A percentile compares a stretch with the other conserved stretches of the same genome.
phyloP scores from a whole-genome alignment of 2,329 filamentous ascomycete genomes.

The Thielaviopsis ethacetica region DNA sequence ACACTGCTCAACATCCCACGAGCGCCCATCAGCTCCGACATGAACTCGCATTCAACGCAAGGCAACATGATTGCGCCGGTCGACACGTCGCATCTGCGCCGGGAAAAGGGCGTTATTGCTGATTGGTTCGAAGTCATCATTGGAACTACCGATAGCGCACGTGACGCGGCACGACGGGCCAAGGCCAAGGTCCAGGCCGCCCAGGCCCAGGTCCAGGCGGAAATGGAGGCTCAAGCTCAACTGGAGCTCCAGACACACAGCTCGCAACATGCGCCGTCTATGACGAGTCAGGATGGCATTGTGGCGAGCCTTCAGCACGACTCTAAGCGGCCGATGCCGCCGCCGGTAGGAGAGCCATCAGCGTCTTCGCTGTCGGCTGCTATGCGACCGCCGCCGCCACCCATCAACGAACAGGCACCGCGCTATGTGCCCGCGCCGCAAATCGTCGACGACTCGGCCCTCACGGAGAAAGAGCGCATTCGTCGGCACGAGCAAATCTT shows the following conservation, averaged over 20 bases:
- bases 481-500: constrained; percentile 62
- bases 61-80: constrained; percentile 53
- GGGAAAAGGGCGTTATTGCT: constrained; percentile 83
- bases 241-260: constrained; percentile 1
- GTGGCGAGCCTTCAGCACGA: constrained; percentile 12
- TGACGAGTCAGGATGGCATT: constrained; percentile 20
- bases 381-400: constrained; percentile 20
- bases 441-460: constrained; percentile 38
- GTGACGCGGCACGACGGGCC: constrained; percentile 12
- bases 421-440: constrained; percentile 45
- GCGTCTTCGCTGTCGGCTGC: neutral
- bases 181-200: constrained; percentile 12
- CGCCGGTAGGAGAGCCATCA: neutral
- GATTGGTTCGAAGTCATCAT: constrained; percentile 76
- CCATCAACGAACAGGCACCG: constrained; percentile 42
- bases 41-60: constrained; percentile 29
- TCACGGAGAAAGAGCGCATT: constrained; percentile 71
- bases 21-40: constrained; percentile 20
- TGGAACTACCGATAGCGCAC: constrained; percentile 63
- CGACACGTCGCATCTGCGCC: constrained; percentile 70
- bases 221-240: constrained; percentile 1
- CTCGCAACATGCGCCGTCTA: constrained; percentile 11
- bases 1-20: constrained; percentile 22
- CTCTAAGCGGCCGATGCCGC: constrained; percentile 1
- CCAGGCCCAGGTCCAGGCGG: neutral